A percentile compares a stretch with the other conserved stretches of the same genome.
These are phyloP conservation scores for Lipomyces anomalus DNA, from an alignment of 805 yeast species.

Conservation along the genomic window DNA sequence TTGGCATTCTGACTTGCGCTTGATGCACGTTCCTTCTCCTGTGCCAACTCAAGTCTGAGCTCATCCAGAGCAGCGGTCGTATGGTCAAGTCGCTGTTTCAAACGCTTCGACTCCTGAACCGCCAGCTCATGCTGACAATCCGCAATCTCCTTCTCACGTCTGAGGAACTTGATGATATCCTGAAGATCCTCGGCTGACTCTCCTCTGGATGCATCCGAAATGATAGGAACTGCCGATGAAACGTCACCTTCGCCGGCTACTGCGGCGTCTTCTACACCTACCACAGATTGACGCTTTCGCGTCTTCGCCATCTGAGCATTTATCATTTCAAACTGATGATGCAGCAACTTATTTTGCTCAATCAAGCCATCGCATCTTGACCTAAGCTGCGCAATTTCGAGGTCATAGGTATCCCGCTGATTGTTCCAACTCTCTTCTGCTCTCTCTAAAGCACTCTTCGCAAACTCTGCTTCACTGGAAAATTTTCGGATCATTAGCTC, in stretches of 20 bases:
- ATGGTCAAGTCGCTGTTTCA: constrained; percentile 47
- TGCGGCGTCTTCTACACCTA: neutral
- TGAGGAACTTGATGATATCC: constrained; percentile 55
- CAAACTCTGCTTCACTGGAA: constrained; percentile 30
- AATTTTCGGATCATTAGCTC: constrained; percentile 30
- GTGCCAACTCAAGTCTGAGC: constrained; percentile 43
- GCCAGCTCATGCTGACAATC: constrained; percentile 52
- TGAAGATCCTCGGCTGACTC: constrained; percentile 32
- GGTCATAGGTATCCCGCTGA: constrained; percentile 41
- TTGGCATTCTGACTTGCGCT: constrained; percentile 20
- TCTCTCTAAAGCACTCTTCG: constrained; percentile 33
- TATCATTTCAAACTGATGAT: constrained; percentile 56
- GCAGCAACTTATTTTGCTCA: constrained; percentile 61
- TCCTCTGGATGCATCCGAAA: neutral
- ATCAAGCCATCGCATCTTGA: constrained; percentile 48
- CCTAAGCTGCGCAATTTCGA: constrained; percentile 43
- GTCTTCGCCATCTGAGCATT: constrained; percentile 22
- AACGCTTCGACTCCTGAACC: constrained; percentile 48
- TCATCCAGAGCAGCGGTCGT: constrained; percentile 47
- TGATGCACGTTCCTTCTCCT: constrained; percentile 30
- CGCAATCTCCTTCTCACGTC: constrained; percentile 69
- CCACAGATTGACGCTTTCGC: constrained; percentile 2
- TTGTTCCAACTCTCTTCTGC: constrained; percentile 44
- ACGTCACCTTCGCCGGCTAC: neutral
- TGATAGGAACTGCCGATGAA: too few relatives aligned